A percentile compares a stretch with the other conserved stretches of the same genome.
Conservation (phyloP, 192 early-diverging fungal genomes). For the Diversispora epigaea region DNA sequence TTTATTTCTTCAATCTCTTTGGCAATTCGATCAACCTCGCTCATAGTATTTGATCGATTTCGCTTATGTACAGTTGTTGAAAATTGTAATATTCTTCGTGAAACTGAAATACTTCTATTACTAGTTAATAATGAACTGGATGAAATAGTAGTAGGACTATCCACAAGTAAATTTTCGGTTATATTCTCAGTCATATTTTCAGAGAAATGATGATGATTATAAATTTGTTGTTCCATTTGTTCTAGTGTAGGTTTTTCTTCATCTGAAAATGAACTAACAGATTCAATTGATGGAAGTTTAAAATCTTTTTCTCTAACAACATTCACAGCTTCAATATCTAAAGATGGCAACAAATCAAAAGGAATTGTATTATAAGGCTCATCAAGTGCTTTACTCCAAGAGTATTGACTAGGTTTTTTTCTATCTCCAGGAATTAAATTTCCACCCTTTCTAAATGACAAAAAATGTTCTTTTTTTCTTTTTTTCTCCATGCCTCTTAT, state of each 20-base stretch:
- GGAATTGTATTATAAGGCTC: background rate
- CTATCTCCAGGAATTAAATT: constrained; percentile 5
- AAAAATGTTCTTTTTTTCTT: constrained; percentile 13
- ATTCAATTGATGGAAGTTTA: constrained; percentile 12
- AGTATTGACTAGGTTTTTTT: constrained; percentile 4
- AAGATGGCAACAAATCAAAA: background rate
- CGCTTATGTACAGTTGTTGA: background rate
- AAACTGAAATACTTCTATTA: background rate
- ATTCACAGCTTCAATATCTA: constrained; percentile 4
- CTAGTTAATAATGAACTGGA: too few relatives aligned
- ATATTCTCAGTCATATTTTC: too few relatives aligned
- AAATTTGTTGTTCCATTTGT: too few relatives aligned
- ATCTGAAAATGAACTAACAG: background rate
- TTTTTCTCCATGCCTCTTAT: constrained; percentile 4
- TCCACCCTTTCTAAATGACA: background rate
- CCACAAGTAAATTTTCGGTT: too few relatives aligned
- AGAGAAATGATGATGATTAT: too few relatives aligned
- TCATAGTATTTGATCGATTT: background rate
- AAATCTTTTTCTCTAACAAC: background rate
- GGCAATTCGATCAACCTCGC: constrained; percentile 12
- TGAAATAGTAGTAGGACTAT: too few relatives aligned
- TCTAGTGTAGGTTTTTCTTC: too few relatives aligned
- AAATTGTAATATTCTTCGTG: background rate
- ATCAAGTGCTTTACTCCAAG: constrained; percentile 16
- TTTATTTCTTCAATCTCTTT: constrained; percentile 14